Conservation (phyloP, 1,284 basidiomycete genomes). For the Dichomitus squalens region DNA sequence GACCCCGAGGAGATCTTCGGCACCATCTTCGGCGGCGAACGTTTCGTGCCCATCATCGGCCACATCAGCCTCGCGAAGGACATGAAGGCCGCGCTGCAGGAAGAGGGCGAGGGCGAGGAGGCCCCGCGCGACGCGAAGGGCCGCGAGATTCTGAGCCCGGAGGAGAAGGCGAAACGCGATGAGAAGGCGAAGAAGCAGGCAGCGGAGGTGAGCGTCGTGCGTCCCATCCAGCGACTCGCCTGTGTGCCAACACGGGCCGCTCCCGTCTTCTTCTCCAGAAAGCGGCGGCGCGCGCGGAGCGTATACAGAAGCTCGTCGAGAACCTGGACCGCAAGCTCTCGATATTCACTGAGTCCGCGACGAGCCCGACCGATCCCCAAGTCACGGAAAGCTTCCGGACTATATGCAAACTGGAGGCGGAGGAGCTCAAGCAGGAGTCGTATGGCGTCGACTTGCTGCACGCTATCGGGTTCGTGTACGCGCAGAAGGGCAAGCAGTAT, state of each 20-base stretch:
- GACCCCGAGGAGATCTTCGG: slow-evolving; percentile 92
- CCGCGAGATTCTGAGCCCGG: slow-evolving; percentile 73
- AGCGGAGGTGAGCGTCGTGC: slow-evolving; percentile 59
- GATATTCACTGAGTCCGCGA: slow-evolving; percentile 91
- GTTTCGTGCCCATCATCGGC: slow-evolving; percentile 84
- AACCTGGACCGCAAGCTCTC: slow-evolving; percentile 87
- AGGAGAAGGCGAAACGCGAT: slow-evolving; percentile 80
- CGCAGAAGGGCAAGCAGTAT: slow-evolving; percentile 80
- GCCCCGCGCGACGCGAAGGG: slow-evolving; percentile 66
- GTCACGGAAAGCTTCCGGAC: slow-evolving; percentile 72
- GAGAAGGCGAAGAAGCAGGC: slow-evolving; percentile 72
- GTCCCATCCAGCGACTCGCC: slow-evolving; percentile 6
- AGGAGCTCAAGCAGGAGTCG: slow-evolving; percentile 89
- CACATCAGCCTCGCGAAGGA: slow-evolving; percentile 86
- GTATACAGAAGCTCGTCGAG: slow-evolving; percentile 83
- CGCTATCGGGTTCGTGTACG: slow-evolving; percentile 90
- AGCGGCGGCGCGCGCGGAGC: slow-evolving; percentile 77
- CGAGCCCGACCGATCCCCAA: slow-evolving; percentile 71
- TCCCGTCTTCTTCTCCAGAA: slow-evolving; percentile 52
- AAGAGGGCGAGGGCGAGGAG: slow-evolving; percentile 69
- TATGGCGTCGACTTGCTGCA: slow-evolving; percentile 94
- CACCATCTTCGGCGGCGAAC: slow-evolving; percentile 89
- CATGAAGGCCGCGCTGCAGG: slow-evolving; percentile 97
- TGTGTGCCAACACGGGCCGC: neutral
- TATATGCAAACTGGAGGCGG: slow-evolving; percentile 83